Evolutionary conservation across 352 stramenopile species (phyloP), one percentile per base, ranked within the genome.

Genomic region (Pythium dissimile): DNA sequence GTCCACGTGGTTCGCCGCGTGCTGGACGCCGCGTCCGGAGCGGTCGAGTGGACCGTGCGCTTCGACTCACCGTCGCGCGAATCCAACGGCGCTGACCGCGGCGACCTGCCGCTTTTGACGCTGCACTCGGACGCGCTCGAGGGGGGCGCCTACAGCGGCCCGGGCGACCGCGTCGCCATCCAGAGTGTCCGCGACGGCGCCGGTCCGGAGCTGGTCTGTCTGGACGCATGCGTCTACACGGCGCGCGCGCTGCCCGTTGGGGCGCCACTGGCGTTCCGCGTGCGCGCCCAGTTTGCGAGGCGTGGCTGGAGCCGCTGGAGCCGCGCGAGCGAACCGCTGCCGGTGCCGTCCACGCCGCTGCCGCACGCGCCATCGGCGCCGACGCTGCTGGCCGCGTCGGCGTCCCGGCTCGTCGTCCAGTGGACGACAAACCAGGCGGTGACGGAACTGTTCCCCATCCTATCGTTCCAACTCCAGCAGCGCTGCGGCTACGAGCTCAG

Each of bases 291-390:
- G 0, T 86, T 68, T 37, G 58, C 67, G 10, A 23, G 23, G 0
- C 28, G 64, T 1, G 71, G 67, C 0, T 88, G 75, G 77, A 77
- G 75, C 55, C 64, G 69, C n/a, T 86, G 79, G 77, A 89, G 77
- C 38, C 49, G 48, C 13, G 63, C 69, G 13, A 87, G 62, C 23
- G 55, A 63, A 3, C 58, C 73, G 9, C 51, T 87, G 0, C 13
- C 39, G 13, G 64, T 79, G 1, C 77, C 77, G 1, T 41, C 59
- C 1, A 89, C 75, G 15, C 54, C 53, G 18, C 28, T 73, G 15
- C 77, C 80, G 2, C 63, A 63, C 20, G 57, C 72, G 13, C 77
- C 80, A 6, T 73, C 68, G 9, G n/a, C 54, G 3, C 80, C 80
- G 1, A 66, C 72, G 48, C 57, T 86, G 1, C 38, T 86, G n/a